Evolutionary conservation across 768 basidiomycete species (phyloP), one percentile per base, ranked within the genome.

Genomic region (Boletus sp.): DNA sequence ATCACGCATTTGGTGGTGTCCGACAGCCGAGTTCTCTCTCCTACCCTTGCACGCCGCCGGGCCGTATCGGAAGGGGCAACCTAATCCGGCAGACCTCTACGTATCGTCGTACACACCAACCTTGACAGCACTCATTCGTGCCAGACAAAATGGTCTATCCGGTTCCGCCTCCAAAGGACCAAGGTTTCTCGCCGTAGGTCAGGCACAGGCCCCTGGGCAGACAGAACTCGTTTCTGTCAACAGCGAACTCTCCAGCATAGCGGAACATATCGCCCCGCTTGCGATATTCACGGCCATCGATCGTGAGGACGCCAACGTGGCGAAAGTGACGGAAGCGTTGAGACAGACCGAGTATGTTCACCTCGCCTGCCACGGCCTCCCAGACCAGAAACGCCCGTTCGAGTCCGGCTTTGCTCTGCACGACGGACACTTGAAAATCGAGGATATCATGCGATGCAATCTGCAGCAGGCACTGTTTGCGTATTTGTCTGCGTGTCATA

Each of bases 401-500:
- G 46, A 68, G 36, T 63, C 62, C 12, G 42, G 9, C 7, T 63
- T 63, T 15, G 41, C 57, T 15, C 28, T 59, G 37, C 17, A 46
- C 5, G 45, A 56, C 18, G 39, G 30, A 35, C 51, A 11, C 1
- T 33, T 63, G 5, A 50, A 18, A 29, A 48, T 64, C 12, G 48
- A 60, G 10, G 18, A 40, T 17, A 60, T 64, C 52, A 54, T 50
- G 28, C 62, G 51, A 18, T 47, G 20, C 7, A n/a, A 55, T 11
- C 39, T 66, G 18, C 32, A 28, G 12, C 35, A 52, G 17, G 28
- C 49, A 1, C 56, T 55, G 17, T 63, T 62, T 24, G 53, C 56
- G 18, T 63, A 63, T 20, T 14, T 71, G 40, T 69, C 64, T 30
- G 63, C 64, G 3, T 71, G 68, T 42, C 61, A 68, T 45, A 66